Evolutionary conservation across 2,329 filamentous ascomycete species (phyloP), one percentile per base, ranked within the genome.

Genomic region (Fusarium sororula): DNA sequence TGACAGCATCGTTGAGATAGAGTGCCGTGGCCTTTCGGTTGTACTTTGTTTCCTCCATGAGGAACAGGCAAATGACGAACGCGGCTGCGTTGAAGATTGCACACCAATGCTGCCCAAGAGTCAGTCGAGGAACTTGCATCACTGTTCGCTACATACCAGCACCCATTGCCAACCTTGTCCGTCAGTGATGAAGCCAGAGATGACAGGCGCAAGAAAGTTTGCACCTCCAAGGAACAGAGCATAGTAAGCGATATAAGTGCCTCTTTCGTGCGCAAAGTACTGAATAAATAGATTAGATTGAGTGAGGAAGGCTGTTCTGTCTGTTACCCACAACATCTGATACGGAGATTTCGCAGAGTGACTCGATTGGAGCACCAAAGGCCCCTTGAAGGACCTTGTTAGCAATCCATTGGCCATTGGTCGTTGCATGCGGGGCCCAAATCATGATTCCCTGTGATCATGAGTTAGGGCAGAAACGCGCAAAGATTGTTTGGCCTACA

Each of bases 1-100:
- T 4, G 2, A 28, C 12, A 0, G 6, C 5, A 10, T 47, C 24
- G 44, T 28, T 10, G 8, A 47, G 24, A 15, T 47, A 24, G 8
- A 47, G 44, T 28, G 44, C 5, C 2, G 44, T 20, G 4, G 44
- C 44, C 24, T 47, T 22, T 10, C 44, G 18, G 6, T 47, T 47
- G 1, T 22, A 47, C 24, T 28, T 47, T 7, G 44, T 47, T 1
- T 47, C 44, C 0, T 47, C 44, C 44, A 47, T 28, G 24, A 28
- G 5, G 24, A 47, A 47, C 4, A 47, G 12, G 8, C 44, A 47
- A 2, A 47, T 22, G 24, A 47, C 12, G 24, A 47, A 47, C 1
- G 24, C 44, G 18, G 1, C 3, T 7, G 12, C 44, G 24, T 47
- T 28, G 12, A 47, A 47, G 18, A 47, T 47, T 3, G 44, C 44